Conservation (phyloP, 1,284 basidiomycete species). For the Boletellus deceptivus region DNA sequence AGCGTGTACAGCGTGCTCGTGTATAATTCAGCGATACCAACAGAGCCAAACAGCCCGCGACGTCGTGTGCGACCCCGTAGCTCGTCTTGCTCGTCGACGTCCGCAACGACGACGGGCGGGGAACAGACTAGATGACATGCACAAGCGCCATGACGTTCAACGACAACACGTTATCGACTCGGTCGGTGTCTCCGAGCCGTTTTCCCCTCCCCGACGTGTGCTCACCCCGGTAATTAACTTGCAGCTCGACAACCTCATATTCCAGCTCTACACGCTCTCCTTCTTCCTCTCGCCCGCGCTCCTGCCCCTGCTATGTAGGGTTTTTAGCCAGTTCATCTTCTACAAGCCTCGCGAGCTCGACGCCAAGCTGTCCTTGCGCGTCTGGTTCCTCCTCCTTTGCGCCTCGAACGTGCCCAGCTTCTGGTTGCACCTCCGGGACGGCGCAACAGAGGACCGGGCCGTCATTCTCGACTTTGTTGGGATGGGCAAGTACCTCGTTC, state of each 20-base stretch:
- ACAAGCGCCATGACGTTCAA: slow-evolving; percentile 67
- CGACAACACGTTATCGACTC: slow-evolving; percentile 73
- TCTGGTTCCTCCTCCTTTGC: slow-evolving; percentile 59
- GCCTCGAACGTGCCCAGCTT: slow-evolving; percentile 57
- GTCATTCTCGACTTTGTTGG: slow-evolving; percentile 76
- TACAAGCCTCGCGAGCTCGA: slow-evolving; percentile 64
- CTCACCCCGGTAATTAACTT: slow-evolving; percentile 17
- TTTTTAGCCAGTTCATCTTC: slow-evolving; percentile 62
- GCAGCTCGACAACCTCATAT: slow-evolving; percentile 66
- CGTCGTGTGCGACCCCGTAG: neutral
- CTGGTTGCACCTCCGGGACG: slow-evolving; percentile 56
- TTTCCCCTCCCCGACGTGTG: neutral
- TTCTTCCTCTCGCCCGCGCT: slow-evolving; percentile 72
- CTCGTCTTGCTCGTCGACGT: neutral
- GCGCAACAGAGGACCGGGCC: slow-evolving; percentile 50
- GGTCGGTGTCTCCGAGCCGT: slow-evolving; percentile 41
- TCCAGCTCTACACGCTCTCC: slow-evolving; percentile 69
- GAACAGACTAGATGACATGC: slow-evolving; percentile 59
- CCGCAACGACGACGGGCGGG: slow-evolving; percentile 18
- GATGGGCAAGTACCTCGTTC: slow-evolving; percentile 49
- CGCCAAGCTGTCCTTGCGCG: slow-evolving; percentile 55
- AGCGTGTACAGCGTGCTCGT: no score
- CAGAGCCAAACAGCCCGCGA: slow-evolving; percentile 25
- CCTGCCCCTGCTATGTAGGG: slow-evolving; percentile 51
- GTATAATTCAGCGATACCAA: slow-evolving; percentile 5